Evolutionary conservation across 495 filamentous ascomycete species (phyloP), one percentile per base, ranked within the genome.

Genomic region (Podospora conica): DNA sequence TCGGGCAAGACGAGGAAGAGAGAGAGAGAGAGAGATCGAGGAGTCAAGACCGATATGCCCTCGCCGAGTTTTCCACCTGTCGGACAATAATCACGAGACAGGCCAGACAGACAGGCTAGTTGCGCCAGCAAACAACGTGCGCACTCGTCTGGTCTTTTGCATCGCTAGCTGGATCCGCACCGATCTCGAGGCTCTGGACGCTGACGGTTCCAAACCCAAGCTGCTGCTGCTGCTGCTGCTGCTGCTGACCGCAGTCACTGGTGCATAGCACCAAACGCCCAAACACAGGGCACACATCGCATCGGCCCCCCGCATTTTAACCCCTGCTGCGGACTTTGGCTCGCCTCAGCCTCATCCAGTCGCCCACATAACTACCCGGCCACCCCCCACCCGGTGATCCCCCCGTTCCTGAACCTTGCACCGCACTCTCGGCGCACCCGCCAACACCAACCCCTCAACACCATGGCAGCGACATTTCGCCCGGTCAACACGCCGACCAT

Each of bases 401-500:
- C 58, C 54, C 65, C 61, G 23, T 59, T 23, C 59, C 60, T 65
- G 64, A 58, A 60, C 66, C 61, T 67, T 68, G 48, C 70, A 71
- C 64, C 68, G 57, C 65, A 56, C 57, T 64, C 29, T 24, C 63
- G 27, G 48, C 24, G 29, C 29, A 33, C 29, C 29, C 29, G 29
- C 29, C 6, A 5, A 58, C 57, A 40, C 57, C 63, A n/a, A 27
- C 56, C 48, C 57, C 21, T 55, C 53, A n/a, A 21, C 63, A 73
- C 61, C 56, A 83, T 83, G 81, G 79, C 81, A 64, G 75, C 79
- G 55, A 74, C 88, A 62, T 93, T 94, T 74, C 86, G 87, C 68
- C 86, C 91, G 66, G 90, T 94, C 74, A 92, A 93, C 79, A 89
- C 86, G 62, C 86, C 85, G 65, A 48, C 40, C 40, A 48, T 48